These are phyloP conservation scores for Malassezia sympodialis DNA, from an alignment of 1,284 basidiomycete genomes.

Conservation along the genomic window DNA sequence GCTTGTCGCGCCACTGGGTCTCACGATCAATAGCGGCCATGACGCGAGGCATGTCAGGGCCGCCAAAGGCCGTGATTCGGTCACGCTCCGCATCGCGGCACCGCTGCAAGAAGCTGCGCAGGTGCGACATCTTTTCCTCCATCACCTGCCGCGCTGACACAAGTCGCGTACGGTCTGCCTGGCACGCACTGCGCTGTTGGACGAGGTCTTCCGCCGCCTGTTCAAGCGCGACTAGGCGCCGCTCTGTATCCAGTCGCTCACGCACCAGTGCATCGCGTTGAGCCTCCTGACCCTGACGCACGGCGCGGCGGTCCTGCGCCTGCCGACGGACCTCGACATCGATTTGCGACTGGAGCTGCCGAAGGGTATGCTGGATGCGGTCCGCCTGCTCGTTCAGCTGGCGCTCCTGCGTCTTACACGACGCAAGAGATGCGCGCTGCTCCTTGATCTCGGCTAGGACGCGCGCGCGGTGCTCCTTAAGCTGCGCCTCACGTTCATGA, in stretches of 20 bases:
- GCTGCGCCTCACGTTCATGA: constrained; percentile 20
- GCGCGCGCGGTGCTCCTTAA: constrained; percentile 22
- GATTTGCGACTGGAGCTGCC: constrained; percentile 55
- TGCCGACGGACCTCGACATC: constrained; percentile 35
- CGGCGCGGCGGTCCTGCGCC: constrained; percentile 34
- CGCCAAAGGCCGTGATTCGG: constrained; percentile 33
- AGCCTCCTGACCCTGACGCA: constrained; percentile 20
- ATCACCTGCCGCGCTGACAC: constrained; percentile 20
- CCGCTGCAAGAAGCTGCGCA: constrained; percentile 13
- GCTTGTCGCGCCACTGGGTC: constrained; percentile 34
- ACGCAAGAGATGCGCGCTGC: constrained; percentile 50
- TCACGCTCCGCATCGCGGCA: constrained; percentile 18
- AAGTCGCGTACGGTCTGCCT: constrained; percentile 13
- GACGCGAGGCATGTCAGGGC: constrained; percentile 28
- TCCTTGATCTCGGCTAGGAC: constrained; percentile 39
- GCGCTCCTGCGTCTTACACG: constrained; percentile 22
- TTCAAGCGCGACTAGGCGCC: not conserved
- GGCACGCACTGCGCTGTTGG: constrained; percentile 1
- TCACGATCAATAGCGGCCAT: constrained; percentile 54
- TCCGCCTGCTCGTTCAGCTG: constrained; percentile 27
- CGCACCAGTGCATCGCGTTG: constrained; percentile 17
- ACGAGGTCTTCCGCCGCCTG: constrained; percentile 3
- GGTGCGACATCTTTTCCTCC: constrained; percentile 18
- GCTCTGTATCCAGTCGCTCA: constrained; percentile 11
- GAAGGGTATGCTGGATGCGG: constrained; percentile 50